Evolutionary conservation across 305 asterid genomes (phyloP).

Genomic region (Solanum hybrid): DNA sequence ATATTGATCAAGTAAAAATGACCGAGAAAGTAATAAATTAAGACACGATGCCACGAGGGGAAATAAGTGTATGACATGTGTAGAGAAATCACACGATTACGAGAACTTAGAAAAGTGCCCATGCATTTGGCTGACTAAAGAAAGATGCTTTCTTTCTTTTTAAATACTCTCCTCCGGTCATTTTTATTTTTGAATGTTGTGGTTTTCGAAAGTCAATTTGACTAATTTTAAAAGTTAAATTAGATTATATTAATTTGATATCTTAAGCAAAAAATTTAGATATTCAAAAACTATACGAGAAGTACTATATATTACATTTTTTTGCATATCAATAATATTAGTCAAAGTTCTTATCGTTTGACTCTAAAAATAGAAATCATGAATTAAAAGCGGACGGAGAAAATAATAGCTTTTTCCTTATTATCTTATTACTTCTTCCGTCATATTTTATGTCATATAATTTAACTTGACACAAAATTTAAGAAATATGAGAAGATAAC

Average conservation of each 20-base stretch:
- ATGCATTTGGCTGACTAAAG: not conserved
- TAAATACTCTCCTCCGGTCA: not conserved
- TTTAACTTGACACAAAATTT: not conserved
- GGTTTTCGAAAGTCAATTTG: no score
- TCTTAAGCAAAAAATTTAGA: no score
- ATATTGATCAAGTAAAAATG: not conserved
- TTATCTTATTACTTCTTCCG: not conserved
- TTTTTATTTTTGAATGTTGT: accelerated
- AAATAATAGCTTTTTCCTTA: not conserved
- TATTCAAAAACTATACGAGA: no score
- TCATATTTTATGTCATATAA: not conserved
- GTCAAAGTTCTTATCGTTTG: no score
- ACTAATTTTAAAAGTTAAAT: no score
- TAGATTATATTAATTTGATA: no score
- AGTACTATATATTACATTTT: no score
- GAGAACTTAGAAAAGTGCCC: not conserved
- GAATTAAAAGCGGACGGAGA: not conserved
- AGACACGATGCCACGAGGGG: not conserved
- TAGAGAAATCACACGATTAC: not conserved
- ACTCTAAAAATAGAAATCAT: no score
- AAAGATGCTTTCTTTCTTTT: not conserved
- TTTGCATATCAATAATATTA: no score
- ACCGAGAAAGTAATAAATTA: not conserved
- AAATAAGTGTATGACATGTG: not conserved
- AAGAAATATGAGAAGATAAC: not conserved